Evolutionary conservation across 345 rosid genomes (phyloP).

Genomic region (Populus pruinosa): DNA sequence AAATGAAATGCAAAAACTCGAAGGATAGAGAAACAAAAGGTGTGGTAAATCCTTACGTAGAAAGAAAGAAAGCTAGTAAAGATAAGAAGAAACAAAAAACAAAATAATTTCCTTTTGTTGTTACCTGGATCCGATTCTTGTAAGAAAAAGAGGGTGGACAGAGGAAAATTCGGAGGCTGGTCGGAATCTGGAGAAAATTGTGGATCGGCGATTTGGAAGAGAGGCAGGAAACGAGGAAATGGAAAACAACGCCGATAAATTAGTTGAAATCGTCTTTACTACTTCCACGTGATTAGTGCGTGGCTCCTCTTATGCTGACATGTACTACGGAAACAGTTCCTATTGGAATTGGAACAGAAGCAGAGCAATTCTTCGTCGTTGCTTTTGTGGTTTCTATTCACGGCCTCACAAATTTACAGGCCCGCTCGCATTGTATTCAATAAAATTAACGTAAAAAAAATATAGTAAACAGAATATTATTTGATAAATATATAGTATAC

Average conservation of each 20-base stretch:
- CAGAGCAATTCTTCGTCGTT: too few relatives aligned
- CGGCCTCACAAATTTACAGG: too few relatives aligned
- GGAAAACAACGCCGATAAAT: constrained; percentile 46
- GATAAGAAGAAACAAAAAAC: neutral
- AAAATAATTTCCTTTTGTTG: neutral
- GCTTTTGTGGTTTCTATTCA: too few relatives aligned
- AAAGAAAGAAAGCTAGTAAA: neutral
- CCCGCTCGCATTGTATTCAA: too few relatives aligned
- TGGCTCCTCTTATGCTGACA: neutral
- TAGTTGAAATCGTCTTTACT: constrained; percentile 22
- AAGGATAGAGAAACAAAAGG: neutral
- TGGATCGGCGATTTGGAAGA: constrained; percentile 31
- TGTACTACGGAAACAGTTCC: too few relatives aligned
- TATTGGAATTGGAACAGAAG: too few relatives aligned
- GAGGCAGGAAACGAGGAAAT: constrained; percentile 31
- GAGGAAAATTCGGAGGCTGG: constrained; percentile 15
- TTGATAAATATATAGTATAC: too few relatives aligned
- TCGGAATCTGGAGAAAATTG: constrained; percentile 25
- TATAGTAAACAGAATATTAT: too few relatives aligned
- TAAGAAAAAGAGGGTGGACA: too few relatives aligned
- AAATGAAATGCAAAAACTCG: neutral
- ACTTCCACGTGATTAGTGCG: constrained; percentile 29
- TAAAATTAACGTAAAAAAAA: too few relatives aligned
- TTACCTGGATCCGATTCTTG: constrained; percentile 4
- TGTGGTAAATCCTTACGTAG: neutral